Percentiles rank a stretch among this genome's conserved stretches.
These are phyloP conservation scores for Geotrichum fermentans DNA, from an alignment of 1,139 yeast genomes.

Conservation along the genomic window DNA sequence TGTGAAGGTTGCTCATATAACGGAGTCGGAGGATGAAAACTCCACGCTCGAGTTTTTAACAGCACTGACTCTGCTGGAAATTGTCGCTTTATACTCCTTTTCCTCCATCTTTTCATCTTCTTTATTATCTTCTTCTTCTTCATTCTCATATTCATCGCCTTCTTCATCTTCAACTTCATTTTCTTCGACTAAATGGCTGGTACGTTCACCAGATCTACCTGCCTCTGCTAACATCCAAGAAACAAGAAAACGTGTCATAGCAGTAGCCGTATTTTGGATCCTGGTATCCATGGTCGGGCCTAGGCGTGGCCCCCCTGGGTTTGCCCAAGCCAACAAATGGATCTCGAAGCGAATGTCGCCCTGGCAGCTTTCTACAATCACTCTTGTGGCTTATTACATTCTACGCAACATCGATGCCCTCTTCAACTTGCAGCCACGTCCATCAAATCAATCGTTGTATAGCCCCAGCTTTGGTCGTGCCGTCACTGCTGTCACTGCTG, in stretches of 20 bases:
- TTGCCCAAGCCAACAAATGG: constrained; percentile 18
- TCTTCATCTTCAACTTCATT: not conserved
- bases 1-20: no score
- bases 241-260: constrained; percentile 19
- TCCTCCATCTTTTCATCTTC: no score
- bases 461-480: constrained; percentile 23
- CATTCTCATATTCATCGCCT: not conserved
- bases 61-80: no score
- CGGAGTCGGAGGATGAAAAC: no score
- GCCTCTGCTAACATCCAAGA: constrained; percentile 5
- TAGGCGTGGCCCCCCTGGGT: constrained; percentile 23
- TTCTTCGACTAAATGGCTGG: constrained; percentile 3
- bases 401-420: constrained; percentile 23
- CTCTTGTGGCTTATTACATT: constrained; percentile 23
- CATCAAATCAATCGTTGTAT: constrained; percentile 22
- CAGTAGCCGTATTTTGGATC: constrained; percentile 22
- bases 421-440: constrained; percentile 22
- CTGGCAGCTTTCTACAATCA: constrained; percentile 24
- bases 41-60: no score
- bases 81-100: no score
- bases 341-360: constrained; percentile 21
- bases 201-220: not conserved
- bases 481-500: constrained; percentile 21
- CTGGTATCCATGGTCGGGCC: constrained; percentile 22
- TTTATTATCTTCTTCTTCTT: not conserved